These are phyloP conservation scores for Botryosphaeria agaves DNA, from an alignment of 2,329 filamentous ascomycete genomes.

Conservation along the genomic window DNA sequence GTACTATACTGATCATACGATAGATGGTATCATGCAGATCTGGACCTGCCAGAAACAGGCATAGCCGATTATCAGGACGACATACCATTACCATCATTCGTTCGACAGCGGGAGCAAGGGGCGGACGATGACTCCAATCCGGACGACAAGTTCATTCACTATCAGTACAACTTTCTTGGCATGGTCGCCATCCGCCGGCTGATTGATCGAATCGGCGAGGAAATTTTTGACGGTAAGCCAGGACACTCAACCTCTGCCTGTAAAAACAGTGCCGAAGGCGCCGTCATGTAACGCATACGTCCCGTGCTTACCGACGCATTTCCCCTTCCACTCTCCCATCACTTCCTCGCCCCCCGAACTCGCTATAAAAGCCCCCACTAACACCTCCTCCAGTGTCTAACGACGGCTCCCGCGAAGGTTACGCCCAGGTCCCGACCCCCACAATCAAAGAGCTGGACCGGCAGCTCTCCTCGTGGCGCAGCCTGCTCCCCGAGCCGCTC, in stretches of 20 bases:
- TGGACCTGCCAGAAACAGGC: slow-evolving; percentile 39
- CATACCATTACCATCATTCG: slow-evolving; percentile 41
- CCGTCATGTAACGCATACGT: slow-evolving; percentile 18
- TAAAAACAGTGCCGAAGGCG: slow-evolving; percentile 9
- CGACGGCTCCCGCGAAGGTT: too few species aligned
- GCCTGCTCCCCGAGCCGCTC: slow-evolving; percentile 34
- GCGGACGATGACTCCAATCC: too few species aligned
- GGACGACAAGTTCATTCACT: too few species aligned
- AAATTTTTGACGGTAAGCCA: slow-evolving; percentile 34
- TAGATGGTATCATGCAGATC: slow-evolving; percentile 38
- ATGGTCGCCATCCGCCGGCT: slow-evolving; percentile 39
- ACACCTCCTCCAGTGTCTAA: too few species aligned
- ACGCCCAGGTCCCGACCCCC: too few species aligned
- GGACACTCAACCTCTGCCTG: too few species aligned
- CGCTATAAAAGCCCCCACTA: too few species aligned
- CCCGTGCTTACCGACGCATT: too few species aligned
- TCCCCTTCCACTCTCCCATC: too few species aligned
- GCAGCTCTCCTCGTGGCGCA: slow-evolving; percentile 41
- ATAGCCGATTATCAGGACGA: slow-evolving; percentile 33
- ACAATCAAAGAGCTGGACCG: slow-evolving; percentile 34
- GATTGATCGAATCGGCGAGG: slow-evolving; percentile 33
- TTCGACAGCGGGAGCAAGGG: too few species aligned
- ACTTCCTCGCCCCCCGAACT: too few species aligned
- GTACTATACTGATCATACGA: slow-evolving; percentile 7
- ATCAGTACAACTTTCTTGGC: slow-evolving; percentile 43